Evolutionary conservation across 2,329 filamentous ascomycete genomes (phyloP), one percentile per base, ranked within the genome.

Genomic region (Clonostachys chloroleuca): DNA sequence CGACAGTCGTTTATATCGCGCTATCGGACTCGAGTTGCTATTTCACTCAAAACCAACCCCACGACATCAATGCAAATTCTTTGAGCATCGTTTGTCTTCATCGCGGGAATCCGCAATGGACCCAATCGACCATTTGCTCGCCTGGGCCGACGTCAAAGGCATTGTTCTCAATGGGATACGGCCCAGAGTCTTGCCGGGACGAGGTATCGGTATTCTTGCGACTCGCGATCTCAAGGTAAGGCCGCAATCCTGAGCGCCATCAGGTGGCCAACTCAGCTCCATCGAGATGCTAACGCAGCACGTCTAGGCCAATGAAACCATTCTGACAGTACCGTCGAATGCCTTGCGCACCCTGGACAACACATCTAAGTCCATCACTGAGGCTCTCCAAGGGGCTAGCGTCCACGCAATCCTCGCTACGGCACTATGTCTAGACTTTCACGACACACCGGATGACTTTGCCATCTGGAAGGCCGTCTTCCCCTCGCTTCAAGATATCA

Each of bases 321-420:
- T 94, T 44, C 73, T 92, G 6, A 73, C 75, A 48, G 81, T 94
- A 0, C 87, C 86, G 10, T 73, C 77, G 39, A 65, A 67, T 43
- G 74, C 80, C 30, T 80, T 94, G 45, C 70, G 89, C 44, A 86
- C 83, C 33, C 68, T 82, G n/a, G 74, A 81, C 36, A 78, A 77
- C 3, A 74, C 86, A 12, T 78, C 81, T 8, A 67, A 70, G 33
- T 50, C 66, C 3, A 75, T 90, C 46, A 64, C 71, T 45, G 61
- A 66, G 12, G 69, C 67, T 30, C 74, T 86, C 12, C 73, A 77
- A 0, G 68, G 72, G 16, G 72, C 74, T 48, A 75, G 78, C 40
- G 76, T 87, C 18, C 89, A 95, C 56, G 85, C 83, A 30, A 77
- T 89, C 37, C 73, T 94, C 8, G 86, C 89, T n/a, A 76, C 83